Base-by-base conservation (phyloP, 805 yeast species). In the Limtongia smithiae region DNA sequence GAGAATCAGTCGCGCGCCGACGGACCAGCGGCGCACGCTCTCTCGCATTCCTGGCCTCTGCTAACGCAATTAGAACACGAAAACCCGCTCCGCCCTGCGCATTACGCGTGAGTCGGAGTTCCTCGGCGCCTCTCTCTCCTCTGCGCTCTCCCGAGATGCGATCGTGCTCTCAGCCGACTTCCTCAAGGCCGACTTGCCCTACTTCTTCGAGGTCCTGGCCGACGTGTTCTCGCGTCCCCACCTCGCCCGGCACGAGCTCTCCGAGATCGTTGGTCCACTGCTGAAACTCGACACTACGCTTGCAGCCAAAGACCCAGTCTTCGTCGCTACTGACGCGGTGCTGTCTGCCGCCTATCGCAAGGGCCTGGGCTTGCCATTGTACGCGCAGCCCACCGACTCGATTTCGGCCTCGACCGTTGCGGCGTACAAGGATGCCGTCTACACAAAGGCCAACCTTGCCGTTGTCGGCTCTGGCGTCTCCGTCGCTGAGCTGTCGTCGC, bases 51-150 rank as follows among this genome's bases (percentile, higher is more conserved):
- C n/a, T n/a, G n/a, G n/a, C n/a, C n/a, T n/a, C n/a, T n/a, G n/a
- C n/a, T n/a, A n/a, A n/a, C n/a, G n/a, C n/a, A n/a, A n/a, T n/a
- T 80, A 84, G 67, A 83, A 85, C 77, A 88, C 96, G 49, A 75
- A 76, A 55, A 69, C 80, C 62, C 87, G 88, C 70, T 84, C 96
- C 17, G 96, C 93, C 21, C 77, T 93, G 67, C 85, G 97, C 75
- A 76, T 90, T 65, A 85, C 89, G 65, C 85, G 98, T 72, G 98
- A 93, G 74, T 74, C 90, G 44, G 98, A 91, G 74, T 79, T 93
- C 59, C 76, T 91, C 59, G 97, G 98, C 60, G 97, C 96, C 67
- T 71, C 70, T 53, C 79, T 88, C 69, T 65, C 77, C 42, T 74
- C 95, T 38, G 63, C 66, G 49, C 82, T 88, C 61, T 81, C 85